Conservation (phyloP, 2,329 filamentous ascomycete species). For the Pseudogymnoascus sp. region DNA sequence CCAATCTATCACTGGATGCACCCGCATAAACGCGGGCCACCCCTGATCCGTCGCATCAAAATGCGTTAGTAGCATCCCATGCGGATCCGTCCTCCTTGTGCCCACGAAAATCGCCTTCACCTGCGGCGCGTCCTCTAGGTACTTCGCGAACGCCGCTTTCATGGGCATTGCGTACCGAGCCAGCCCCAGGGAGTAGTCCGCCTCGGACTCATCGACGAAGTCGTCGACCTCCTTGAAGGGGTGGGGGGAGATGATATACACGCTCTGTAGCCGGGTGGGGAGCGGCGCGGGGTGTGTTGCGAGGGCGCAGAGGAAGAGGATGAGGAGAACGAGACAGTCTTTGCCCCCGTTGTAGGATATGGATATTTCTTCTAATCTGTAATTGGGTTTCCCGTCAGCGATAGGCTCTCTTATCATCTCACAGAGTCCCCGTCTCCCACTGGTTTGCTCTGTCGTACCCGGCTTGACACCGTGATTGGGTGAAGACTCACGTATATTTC, state of each 20-base stretch:
- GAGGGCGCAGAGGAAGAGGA: slow-evolving; percentile 69
- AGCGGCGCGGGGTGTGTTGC: slow-evolving; percentile 23
- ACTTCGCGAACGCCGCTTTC: slow-evolving; percentile 70
- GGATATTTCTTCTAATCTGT: slow-evolving; percentile 67
- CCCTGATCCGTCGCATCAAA: slow-evolving; percentile 83
- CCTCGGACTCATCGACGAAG: slow-evolving; percentile 64
- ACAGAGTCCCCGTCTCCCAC: slow-evolving; percentile 1
- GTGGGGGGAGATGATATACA: slow-evolving; percentile 80
- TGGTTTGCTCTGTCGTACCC: not conserved
- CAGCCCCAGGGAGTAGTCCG: slow-evolving; percentile 66
- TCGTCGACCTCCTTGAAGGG: slow-evolving; percentile 80
- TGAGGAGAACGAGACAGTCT: slow-evolving; percentile 86
- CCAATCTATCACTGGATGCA: slow-evolving; percentile 97
- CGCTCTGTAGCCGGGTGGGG: slow-evolving; percentile 54
- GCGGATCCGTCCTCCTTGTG: slow-evolving; percentile 84
- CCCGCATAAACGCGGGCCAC: slow-evolving; percentile 87
- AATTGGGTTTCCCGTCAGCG: not conserved
- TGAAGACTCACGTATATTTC: slow-evolving; percentile 57
- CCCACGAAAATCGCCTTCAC: slow-evolving; percentile 80
- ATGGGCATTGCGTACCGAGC: slow-evolving; percentile 70
- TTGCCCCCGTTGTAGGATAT: slow-evolving; percentile 97
- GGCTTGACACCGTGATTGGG: not conserved
- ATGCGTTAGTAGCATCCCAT: slow-evolving; percentile 67
- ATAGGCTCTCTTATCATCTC: slow-evolving; percentile 8
- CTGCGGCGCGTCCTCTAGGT: slow-evolving; percentile 54